Evolutionary conservation across 345 rosid species (phyloP), one percentile per base, ranked within the genome.

Genomic region (Eucalyptus brandiana): DNA sequence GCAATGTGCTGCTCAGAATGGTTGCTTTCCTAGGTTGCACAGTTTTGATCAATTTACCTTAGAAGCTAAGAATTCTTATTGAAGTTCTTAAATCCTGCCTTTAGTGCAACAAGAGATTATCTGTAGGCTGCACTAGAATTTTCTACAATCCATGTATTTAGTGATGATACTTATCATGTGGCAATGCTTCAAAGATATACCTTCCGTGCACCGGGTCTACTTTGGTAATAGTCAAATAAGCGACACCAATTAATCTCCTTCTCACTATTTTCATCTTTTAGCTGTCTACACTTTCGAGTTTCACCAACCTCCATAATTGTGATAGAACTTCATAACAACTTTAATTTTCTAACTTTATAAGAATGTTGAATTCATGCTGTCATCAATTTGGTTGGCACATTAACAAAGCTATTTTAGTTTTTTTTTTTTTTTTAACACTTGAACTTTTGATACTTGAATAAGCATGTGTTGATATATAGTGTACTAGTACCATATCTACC

Each of bases 61-160:
- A 58, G n/a, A 58, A 26, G 30, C 26, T 0, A 58, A 58, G 15
- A 26, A 14, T 0, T 58, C 4, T 58, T 26, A 5, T 58, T 26
- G 65, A 58, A 3, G 7, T 58, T 26, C 65, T 5, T 58, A 58
- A 54, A 58, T 0, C 65, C 5, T 26, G n/a, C 65, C n/a, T 58
- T 58, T 60, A 60, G 67, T 60, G 67, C 30, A 26, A 60, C 67
- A 12, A 28, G n/a, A 12, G 32, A 12, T 5, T 60, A 12, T 60
- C 67, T 26, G 28, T 60, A 12, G 67, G 67, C 32, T 60, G 28
- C 8, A 0, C 67, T 5, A 0, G 67, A 9, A 60, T 26, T 60
- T 60, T 60, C 15, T 60, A 11, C 8, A 60, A 60, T 60, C 12
- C 7, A 60, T 60, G 65, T 58, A 58, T 5, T 11, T 7, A 24